Evolutionary conservation across 2,329 filamentous ascomycete species (phyloP), one percentile per base, ranked within the genome.

Genomic region (Tolypocladium guangdongense): DNA sequence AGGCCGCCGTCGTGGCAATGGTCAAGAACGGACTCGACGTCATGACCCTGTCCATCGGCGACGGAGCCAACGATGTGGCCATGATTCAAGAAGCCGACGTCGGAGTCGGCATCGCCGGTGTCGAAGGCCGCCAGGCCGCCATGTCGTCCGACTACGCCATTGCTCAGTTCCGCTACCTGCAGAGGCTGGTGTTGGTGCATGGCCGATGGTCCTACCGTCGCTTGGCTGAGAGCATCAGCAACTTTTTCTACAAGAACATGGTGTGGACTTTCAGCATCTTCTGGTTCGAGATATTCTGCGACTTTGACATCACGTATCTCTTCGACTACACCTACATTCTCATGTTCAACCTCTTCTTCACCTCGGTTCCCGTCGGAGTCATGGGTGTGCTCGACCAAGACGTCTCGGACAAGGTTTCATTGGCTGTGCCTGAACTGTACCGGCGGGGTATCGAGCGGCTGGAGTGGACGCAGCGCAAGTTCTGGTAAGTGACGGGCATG

Each of bases 241-340:
- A 99, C 70, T 99, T 99, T 78, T 99, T 99, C 77, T 99, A 97
- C 82, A 99, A 99, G 86, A 99, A 97, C 75, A 87, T 99, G 71
- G 87, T 97, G 51, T 99, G 93, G 93, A 93, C 90, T 0, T 92
- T 96, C 66, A 82, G 87, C 45, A 87, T 99, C 55, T 96, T 97
- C 78, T 97, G 92, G 92, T 99, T 88, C 71, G 90, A 95, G 67
- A 89, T 96, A 52, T 99, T 87, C 71, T 90, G 88, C 76, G 87
- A 95, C 71, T 96, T 95, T 68, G 93, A 99, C 73, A 90, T 92
- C 69, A 92, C 92, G 47, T 97, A 96, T 67, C 83, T 96, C 52
- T 96, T 95, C 74, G 93, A 99, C 70, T 96, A 96, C 75, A 95
- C 90, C 39, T 99, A 97, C 72, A 96, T 99, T 63, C 78, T 97